Base-by-base conservation (phyloP, 345 rosid species). In the Eucalyptus tenuipes region DNA sequence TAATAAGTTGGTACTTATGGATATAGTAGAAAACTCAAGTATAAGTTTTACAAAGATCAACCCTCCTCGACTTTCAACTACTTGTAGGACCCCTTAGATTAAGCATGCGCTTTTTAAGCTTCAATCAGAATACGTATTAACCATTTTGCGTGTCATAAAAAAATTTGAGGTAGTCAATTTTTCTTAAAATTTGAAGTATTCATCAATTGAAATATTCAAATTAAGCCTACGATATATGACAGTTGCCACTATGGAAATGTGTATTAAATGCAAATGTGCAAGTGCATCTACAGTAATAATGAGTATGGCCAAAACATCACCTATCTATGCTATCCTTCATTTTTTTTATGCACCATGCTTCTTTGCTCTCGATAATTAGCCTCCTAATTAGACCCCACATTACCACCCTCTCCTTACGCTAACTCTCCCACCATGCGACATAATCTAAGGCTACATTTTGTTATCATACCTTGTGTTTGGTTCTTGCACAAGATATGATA, bases 181-280 rank as follows among this genome's bases (percentile, higher is more conserved):
- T 15, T 1, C 37, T n/a, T 64, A 13, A 13, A 64, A 7, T 64
- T 64, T n/a, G 18, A 64, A n/a, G 3, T 64, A 61, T 64, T 64
- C 18, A 64, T 64, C 20, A n/a, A 64, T n/a, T n/a, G 75, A 13
- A 64, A 15, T 29, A 64, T 64, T n/a, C 75, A 13, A 0, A n/a
- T 0, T 1, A 64, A 0, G 14, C 37, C 75, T 2, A 7, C n/a
- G 0, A 64, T n/a, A 0, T 7, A 64, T 57, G 2, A 24, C 12
- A 55, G 9, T 22, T 55, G 25, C 61, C 61, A 22, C 61, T 55
- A 55, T 18, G 64, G 64, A 57, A 57, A 57, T 22, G 59, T 49
- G 52, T 49, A 49, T 15, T 49, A 49, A 49, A 49, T 15, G 52
- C 52, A 49, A 49, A 49, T 49, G 29, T 2, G 64, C n/a, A 57